Evolutionary conservation across 495 filamentous ascomycete species (phyloP).

Genomic region (Xylaria curta): DNA sequence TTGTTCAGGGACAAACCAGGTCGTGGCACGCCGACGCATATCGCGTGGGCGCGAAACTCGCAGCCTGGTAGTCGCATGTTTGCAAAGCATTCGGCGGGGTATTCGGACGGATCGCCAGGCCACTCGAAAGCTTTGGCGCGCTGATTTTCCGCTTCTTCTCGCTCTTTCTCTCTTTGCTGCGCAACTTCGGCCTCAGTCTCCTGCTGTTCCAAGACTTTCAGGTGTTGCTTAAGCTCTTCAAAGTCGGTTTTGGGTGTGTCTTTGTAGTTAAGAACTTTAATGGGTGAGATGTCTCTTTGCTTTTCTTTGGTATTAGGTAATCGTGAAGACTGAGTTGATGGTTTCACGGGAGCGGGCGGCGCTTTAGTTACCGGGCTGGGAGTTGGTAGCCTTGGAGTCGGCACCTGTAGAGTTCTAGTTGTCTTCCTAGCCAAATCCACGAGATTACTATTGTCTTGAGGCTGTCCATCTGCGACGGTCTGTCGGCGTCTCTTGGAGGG

Average conservation of each 20-base stretch:
- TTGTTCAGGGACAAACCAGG: neutral
- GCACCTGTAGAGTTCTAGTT: neutral
- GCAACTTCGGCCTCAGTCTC: neutral
- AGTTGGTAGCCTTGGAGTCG: neutral
- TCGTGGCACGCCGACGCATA: conserved; percentile 23
- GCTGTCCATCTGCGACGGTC: neutral
- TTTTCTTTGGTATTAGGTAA: neutral
- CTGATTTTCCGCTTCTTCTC: neutral
- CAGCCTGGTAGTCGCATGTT: neutral
- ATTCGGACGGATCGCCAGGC: conserved; percentile 16
- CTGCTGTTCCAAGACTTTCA: neutral
- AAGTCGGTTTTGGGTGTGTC: neutral
- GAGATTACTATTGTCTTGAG: neutral
- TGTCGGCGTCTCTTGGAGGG: neutral
- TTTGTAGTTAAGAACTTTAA: too few species aligned
- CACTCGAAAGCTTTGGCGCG: neutral
- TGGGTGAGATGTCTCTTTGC: neutral
- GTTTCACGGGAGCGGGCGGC: neutral
- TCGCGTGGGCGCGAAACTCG: conserved; percentile 25
- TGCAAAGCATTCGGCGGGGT: conserved; percentile 10
- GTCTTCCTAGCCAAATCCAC: neutral
- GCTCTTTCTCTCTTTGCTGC: neutral
- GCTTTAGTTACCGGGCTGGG: neutral
- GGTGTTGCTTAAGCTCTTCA: neutral
- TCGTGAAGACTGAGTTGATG: neutral